Evolutionary conservation across 495 filamentous ascomycete genomes (phyloP).

Genomic region (Halenospora varia): DNA sequence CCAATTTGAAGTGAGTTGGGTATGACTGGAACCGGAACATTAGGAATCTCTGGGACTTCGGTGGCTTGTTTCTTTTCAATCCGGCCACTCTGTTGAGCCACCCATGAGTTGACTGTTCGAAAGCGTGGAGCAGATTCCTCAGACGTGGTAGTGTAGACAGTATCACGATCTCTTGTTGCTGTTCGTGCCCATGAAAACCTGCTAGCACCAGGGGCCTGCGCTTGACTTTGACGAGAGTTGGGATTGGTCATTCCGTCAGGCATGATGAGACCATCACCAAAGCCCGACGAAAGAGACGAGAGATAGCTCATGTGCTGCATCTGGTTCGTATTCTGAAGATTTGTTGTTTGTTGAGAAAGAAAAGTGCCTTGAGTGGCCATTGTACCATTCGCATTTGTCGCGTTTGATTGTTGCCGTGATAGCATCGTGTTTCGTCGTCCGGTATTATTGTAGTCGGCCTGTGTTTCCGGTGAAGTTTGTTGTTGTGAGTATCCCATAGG

Average conservation of each 20-base stretch:
- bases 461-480: not conserved
- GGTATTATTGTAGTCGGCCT: constrained; percentile 13
- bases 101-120: constrained; percentile 55
- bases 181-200: constrained; percentile 17
- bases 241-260: constrained; percentile 22
- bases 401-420: constrained; percentile 27
- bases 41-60: constrained; percentile 14
- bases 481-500: constrained; percentile 4
- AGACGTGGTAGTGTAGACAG: constrained; percentile 36
- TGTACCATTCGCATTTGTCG: constrained; percentile 2
- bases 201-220: not conserved
- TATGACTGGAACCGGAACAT: constrained; percentile 20
- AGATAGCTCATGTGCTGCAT: constrained; percentile 35
- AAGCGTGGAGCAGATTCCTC: constrained; percentile 49
- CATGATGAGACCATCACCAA: constrained; percentile 45
- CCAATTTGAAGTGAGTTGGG: constrained; percentile 9
- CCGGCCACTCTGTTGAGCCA: constrained; percentile 46
- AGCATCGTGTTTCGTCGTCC: constrained; percentile 4
- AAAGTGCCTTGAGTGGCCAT: constrained; percentile 14
- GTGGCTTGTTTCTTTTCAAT: constrained; percentile 16
- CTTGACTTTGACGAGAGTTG: constrained; percentile 2
- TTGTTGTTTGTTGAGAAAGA: constrained; percentile 8
- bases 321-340: constrained; percentile 30
- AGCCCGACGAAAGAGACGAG: constrained; percentile 51
- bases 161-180: constrained; percentile 16